Base-by-base conservation (phyloP, 441 rosid genomes). In the Euphorbia celastroides region DNA sequence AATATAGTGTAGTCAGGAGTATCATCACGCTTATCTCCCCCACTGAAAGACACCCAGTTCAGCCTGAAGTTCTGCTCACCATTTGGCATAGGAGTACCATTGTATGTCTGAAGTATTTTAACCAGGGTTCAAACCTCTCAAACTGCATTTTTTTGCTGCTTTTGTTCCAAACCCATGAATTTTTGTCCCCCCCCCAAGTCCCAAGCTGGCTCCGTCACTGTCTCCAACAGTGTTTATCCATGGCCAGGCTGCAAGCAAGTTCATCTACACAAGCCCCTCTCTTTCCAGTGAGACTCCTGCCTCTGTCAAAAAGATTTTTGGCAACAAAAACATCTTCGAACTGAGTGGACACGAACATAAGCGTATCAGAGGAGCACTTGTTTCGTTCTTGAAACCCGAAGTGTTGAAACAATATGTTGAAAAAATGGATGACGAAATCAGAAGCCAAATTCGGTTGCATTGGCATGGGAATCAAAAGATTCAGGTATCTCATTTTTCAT, bases 1-100 rank as follows among this genome's bases (percentile, higher is more conserved):
- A 88, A 88, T 63, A 88, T 79, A 12, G 95, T 86, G 70, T 58
- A 81, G 46, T 88, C 95, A 42, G 95, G 80, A 51, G 78, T 70
- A 42, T 88, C 90, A 62, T 84, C 94, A 9, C 88, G 91, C 79
- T 75, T 88, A 62, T 88, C 95, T 3, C 88, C 90, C 36, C 86
- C 78, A 64, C 95, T 69, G 57, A 79, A 80, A 3, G 92, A 78
- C 4, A 92, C 95, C 95, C 95, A 88, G 72, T 86, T 88, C 79
- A 88, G 60, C 67, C 95, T 83, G 72, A 84, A 88, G 41, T 69
- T 81, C 84, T 76, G 87, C 73, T 86, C 95, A 57, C 77, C 81
- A 51, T 79, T 78, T 25, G 86, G 95, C 92, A 88, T 88, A 5
- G 79, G 79, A 0, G 84, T 74, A 44, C 91, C 92, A 62, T 84